Evolutionary conservation across 306 rosid genomes (phyloP).

Genomic region (Cucumis cinereus): DNA sequence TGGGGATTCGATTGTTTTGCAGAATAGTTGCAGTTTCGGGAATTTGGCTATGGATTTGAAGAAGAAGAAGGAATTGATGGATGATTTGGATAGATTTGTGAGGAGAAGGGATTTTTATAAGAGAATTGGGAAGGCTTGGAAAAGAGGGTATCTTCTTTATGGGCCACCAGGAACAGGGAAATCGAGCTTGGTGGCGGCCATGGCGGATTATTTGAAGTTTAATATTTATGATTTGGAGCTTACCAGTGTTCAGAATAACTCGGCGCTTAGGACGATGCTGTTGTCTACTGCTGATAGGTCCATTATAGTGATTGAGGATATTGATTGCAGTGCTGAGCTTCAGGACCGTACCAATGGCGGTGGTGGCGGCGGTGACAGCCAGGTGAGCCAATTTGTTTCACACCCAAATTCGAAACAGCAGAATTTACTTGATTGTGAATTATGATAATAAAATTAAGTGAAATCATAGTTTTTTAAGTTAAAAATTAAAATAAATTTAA

Average conservation of each 20-base stretch:
- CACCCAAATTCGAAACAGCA: neutral
- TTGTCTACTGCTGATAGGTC: constrained; percentile 30
- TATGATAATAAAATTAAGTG: too few species aligned
- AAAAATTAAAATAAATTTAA: too few species aligned
- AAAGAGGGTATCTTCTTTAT: constrained; percentile 38
- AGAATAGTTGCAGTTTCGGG: constrained; percentile 28
- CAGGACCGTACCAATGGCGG: constrained; percentile 14
- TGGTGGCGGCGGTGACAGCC: neutral
- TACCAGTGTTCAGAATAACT: constrained; percentile 1
- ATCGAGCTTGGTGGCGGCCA: constrained; percentile 40
- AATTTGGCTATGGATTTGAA: constrained; percentile 30
- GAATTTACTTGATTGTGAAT: too few species aligned
- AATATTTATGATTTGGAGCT: constrained; percentile 49
- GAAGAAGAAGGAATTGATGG: constrained; percentile 21
- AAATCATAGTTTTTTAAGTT: too few species aligned
- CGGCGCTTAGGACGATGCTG: constrained; percentile 13
- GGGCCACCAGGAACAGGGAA: constrained; percentile 58
- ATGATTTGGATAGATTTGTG: constrained; percentile 32
- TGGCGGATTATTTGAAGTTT: constrained; percentile 39
- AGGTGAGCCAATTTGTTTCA: constrained; percentile 4
- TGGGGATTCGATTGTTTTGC: constrained; percentile 12
- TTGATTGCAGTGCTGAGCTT: constrained; percentile 35
- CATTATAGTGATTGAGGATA: constrained; percentile 42
- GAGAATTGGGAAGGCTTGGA: constrained; percentile 42
- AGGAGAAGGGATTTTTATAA: constrained; percentile 21